Evolutionary conservation across 768 basidiomycete species (phyloP).

Genomic region (Amyloporia xantha): DNA sequence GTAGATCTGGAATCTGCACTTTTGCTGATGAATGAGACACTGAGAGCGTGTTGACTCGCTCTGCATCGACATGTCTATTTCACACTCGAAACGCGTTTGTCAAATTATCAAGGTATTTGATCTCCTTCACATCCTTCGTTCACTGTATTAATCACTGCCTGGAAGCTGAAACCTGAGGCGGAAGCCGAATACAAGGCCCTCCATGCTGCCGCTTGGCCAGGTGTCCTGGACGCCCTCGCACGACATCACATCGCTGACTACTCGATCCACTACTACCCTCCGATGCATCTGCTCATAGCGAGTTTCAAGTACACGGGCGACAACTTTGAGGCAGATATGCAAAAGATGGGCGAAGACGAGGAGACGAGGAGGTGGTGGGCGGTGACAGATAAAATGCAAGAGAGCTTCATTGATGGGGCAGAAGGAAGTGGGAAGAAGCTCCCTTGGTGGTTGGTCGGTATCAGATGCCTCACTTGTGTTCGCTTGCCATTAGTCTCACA

Average conservation of each 20-base stretch:
- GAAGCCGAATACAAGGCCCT: conserved; percentile 48
- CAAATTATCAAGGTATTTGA: conserved; percentile 60
- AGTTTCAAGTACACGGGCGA: conserved; percentile 68
- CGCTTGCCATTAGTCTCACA: background rate
- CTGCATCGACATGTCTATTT: conserved; percentile 23
- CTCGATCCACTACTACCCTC: conserved; percentile 65
- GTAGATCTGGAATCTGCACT: too few relatives aligned
- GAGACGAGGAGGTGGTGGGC: conserved; percentile 77
- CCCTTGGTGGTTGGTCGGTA: conserved; percentile 62
- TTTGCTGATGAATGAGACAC: too few relatives aligned
- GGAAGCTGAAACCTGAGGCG: conserved; percentile 50
- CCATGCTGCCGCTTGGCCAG: conserved; percentile 63
- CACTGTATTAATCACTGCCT: too few relatives aligned
- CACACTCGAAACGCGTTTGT: conserved; percentile 49
- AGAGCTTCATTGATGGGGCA: conserved; percentile 65
- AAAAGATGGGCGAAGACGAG: conserved; percentile 50
- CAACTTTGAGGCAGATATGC: conserved; percentile 65
- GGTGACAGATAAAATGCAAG: conserved; percentile 73
- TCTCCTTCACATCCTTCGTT: background rate
- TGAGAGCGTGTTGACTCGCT: background rate
- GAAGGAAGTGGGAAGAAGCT: conserved; percentile 59
- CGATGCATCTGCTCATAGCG: conserved; percentile 64
- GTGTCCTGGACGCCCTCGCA: conserved; percentile 56
- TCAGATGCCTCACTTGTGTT: background rate
- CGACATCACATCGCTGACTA: conserved; percentile 67